Conservation (phyloP, 306 rosid species). For the Oemleria cerasiformis region DNA sequence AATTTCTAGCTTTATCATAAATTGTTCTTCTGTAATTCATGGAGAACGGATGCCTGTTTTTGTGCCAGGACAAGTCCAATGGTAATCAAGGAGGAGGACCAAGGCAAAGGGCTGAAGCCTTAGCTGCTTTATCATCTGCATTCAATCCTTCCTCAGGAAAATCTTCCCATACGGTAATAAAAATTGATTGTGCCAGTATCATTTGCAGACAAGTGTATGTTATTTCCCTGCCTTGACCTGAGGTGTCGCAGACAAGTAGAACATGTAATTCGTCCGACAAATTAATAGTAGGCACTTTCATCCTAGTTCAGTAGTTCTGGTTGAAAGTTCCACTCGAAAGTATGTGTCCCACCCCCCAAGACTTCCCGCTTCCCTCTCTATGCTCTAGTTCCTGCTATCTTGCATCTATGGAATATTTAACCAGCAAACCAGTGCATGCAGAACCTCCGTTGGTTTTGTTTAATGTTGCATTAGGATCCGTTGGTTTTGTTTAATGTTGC, state of each 20-base stretch:
- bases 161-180: conserved; percentile 42
- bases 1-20: neutral
- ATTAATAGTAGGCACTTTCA: neutral
- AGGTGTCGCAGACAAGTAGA: conserved; percentile 7
- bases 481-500: neutral
- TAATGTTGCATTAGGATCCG: neutral
- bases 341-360: no score
- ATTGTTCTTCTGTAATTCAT: conserved; percentile 3
- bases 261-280: neutral
- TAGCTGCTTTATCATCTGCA: conserved; percentile 61
- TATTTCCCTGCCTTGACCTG: neutral
- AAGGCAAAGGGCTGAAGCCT: conserved; percentile 61
- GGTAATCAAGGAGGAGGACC: conserved; percentile 63
- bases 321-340: neutral
- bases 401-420: conserved; percentile 2
- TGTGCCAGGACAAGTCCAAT: conserved; percentile 46
- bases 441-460: neutral
- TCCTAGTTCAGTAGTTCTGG: neutral
- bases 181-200: conserved; percentile 5
- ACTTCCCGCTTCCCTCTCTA: neutral
- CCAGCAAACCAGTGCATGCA: neutral
- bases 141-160: conserved; percentile 49
- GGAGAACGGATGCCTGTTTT: conserved; percentile 12
- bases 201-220: neutral
- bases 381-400: neutral